Percentiles rank a stretch among this genome's conserved stretches.
These are phyloP conservation scores for Backusella morwellensis DNA, from an alignment of 192 early-diverging fungal genomes.

Conservation along the genomic window DNA sequence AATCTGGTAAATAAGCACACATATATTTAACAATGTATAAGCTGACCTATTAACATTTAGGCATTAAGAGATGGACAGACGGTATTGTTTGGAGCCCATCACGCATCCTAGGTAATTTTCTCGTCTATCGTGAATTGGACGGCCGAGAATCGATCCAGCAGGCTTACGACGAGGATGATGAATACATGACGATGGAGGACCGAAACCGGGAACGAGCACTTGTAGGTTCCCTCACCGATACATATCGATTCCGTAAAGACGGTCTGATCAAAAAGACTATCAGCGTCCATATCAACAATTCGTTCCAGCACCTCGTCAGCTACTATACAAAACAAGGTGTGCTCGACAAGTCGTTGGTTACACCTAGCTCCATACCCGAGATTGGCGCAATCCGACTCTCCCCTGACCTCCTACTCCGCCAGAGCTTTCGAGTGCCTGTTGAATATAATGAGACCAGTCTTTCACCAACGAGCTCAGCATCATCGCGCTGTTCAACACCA, in stretches of 20 bases:
- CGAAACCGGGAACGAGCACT: constrained; percentile 45
- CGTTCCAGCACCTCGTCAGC: constrained; percentile 51
- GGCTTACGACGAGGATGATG: not conserved
- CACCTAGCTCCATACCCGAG: constrained; percentile 44
- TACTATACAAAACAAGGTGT: constrained; percentile 62
- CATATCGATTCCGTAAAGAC: constrained; percentile 53
- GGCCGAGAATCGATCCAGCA: constrained; percentile 8
- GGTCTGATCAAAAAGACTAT: constrained; percentile 80
- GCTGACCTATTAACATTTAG: not conserved
- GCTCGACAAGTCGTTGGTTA: constrained; percentile 41
- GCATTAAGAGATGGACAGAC: constrained; percentile 89
- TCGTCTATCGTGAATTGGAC: constrained; percentile 78
- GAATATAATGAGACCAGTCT: constrained; percentile 7
- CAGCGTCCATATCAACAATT: constrained; percentile 66
- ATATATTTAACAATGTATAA: not conserved
- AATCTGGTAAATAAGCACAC: constrained; percentile 12
- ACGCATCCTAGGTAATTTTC: constrained; percentile 76
- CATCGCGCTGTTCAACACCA: not conserved
- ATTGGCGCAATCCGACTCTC: constrained; percentile 48
- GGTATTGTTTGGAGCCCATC: constrained; percentile 82
- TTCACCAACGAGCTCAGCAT: not conserved
- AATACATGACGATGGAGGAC: not conserved
- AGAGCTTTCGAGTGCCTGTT: constrained; percentile 50
- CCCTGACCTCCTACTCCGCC: constrained; percentile 51
- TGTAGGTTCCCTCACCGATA: constrained; percentile 53